Evolutionary conservation across 2,329 filamentous ascomycete genomes (phyloP).

Genomic region (Aspergillus phoenicis): DNA sequence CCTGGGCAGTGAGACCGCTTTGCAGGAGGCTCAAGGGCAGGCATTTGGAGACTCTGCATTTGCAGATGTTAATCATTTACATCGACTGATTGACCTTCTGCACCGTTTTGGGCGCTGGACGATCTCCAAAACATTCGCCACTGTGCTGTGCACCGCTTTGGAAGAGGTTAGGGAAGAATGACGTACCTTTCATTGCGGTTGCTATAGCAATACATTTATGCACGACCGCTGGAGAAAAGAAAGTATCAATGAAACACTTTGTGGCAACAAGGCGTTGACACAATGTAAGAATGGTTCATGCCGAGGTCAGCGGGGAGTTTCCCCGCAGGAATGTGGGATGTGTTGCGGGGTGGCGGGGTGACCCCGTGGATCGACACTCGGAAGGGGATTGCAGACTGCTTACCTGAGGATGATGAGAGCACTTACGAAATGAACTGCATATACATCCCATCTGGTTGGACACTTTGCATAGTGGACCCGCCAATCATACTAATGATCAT

Average conservation of each 20-base stretch:
- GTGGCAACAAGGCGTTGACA: background rate
- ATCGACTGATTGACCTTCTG: slow-evolving; percentile 29
- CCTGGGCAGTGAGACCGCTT: slow-evolving; percentile 21
- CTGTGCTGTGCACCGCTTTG: slow-evolving; percentile 20
- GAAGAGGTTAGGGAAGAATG: slow-evolving; percentile 1
- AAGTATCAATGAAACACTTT: background rate
- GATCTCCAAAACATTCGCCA: slow-evolving; percentile 31
- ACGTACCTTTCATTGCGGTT: background rate
- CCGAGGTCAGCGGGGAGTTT: background rate
- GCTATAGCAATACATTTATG: background rate
- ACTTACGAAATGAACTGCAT: background rate
- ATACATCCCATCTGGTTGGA: background rate
- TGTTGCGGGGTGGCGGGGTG: slow-evolving; percentile 1
- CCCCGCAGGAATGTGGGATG: background rate
- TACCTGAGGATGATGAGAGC: background rate
- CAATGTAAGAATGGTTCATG: background rate
- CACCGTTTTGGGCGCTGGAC: slow-evolving; percentile 32
- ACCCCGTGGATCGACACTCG: background rate
- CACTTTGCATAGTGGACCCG: background rate
- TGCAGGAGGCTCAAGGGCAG: slow-evolving; percentile 20
- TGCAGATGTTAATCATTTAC: slow-evolving; percentile 28
- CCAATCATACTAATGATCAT: background rate
- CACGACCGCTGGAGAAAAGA: background rate
- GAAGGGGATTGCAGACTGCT: background rate
- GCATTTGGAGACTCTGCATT: slow-evolving; percentile 21